phyloP scores from a whole-genome alignment of 495 filamentous ascomycete genomes.

The Talaromyces liani region DNA sequence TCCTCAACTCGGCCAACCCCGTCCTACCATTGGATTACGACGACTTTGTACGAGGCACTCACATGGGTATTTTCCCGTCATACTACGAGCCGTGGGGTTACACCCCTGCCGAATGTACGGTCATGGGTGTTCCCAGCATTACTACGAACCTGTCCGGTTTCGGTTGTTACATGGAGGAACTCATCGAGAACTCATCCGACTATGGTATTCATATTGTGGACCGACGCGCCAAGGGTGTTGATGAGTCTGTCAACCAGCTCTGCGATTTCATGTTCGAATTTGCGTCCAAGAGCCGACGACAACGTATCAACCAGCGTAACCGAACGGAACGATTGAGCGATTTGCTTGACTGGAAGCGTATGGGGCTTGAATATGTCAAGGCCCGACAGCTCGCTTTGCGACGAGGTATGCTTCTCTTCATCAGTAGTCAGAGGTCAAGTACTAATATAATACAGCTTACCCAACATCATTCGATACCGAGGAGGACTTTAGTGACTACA shows the following conservation, averaged over 20 bases:
- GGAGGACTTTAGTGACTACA: conserved; percentile 74
- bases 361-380: conserved; percentile 99
- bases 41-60: conserved; percentile 95
- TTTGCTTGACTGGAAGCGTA: conserved; percentile 95
- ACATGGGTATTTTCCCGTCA: conserved; percentile 90
- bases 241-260: conserved; percentile 95
- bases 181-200: conserved; percentile 95
- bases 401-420: conserved; percentile 44
- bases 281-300: conserved; percentile 83
- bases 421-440: background rate
- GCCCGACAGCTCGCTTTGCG: conserved; percentile 86
- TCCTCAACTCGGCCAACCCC: conserved; percentile 90
- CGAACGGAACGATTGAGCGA: conserved; percentile 94
- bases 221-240: conserved; percentile 88
- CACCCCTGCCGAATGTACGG: conserved; percentile 95
- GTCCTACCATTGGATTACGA: conserved; percentile 95
- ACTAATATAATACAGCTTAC: conserved; percentile 52
- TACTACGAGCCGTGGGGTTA: conserved; percentile 99
- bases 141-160: conserved; percentile 97
- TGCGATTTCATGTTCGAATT: conserved; percentile 92
- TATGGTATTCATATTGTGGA: conserved; percentile 99
- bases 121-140: conserved; percentile 98
- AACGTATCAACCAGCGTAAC: conserved; percentile 97
- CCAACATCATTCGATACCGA: conserved; percentile 71
- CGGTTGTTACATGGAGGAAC: conserved; percentile 98